These are phyloP conservation scores for Erodium maritimum DNA, from an alignment of 345 rosid species.

Conservation along the genomic window DNA sequence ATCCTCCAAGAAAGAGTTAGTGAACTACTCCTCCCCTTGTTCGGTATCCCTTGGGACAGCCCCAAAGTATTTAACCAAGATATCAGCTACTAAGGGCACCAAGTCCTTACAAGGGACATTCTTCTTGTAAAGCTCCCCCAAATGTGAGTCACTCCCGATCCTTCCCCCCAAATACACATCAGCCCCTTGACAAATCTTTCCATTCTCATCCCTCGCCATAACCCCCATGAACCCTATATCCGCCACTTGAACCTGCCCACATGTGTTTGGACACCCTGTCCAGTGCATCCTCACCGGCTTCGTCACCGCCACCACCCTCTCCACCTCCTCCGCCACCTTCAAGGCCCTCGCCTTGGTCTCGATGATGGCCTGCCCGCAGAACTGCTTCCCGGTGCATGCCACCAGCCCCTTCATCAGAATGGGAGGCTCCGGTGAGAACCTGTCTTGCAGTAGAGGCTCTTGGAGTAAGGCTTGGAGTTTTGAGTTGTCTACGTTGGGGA, in stretches of 20 bases:
- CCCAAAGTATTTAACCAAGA: constrained; percentile 64
- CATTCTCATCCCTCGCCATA: constrained; percentile 72
- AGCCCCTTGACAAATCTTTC: constrained; percentile 61
- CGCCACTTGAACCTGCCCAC: constrained; percentile 91
- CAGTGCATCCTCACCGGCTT: constrained; percentile 81
- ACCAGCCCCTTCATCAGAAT: constrained; percentile 78
- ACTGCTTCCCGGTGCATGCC: constrained; percentile 90
- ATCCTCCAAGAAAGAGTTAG: too few relatives aligned
- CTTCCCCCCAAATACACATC: constrained; percentile 79
- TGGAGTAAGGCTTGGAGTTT: constrained; percentile 56
- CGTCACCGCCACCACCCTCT: constrained; percentile 51
- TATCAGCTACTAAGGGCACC: constrained; percentile 70
- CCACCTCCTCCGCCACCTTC: constrained; percentile 79
- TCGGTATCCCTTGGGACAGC: constrained; percentile 84
- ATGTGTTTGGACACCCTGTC: constrained; percentile 93
- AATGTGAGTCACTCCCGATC: constrained; percentile 78
- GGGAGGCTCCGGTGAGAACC: constrained; percentile 68
- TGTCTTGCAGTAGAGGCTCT: constrained; percentile 42
- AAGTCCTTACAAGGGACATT: constrained; percentile 73
- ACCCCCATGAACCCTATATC: constrained; percentile 97
- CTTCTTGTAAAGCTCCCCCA: constrained; percentile 69
- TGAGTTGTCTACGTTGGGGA: constrained; percentile 67
- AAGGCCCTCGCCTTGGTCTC: constrained; percentile 88
- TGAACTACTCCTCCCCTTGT: constrained; percentile 60
- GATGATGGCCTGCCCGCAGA: constrained; percentile 86